Evolutionary conservation across 1,284 basidiomycete genomes (phyloP), one percentile per base, ranked within the genome.

Genomic region (Melampsora americana): DNA sequence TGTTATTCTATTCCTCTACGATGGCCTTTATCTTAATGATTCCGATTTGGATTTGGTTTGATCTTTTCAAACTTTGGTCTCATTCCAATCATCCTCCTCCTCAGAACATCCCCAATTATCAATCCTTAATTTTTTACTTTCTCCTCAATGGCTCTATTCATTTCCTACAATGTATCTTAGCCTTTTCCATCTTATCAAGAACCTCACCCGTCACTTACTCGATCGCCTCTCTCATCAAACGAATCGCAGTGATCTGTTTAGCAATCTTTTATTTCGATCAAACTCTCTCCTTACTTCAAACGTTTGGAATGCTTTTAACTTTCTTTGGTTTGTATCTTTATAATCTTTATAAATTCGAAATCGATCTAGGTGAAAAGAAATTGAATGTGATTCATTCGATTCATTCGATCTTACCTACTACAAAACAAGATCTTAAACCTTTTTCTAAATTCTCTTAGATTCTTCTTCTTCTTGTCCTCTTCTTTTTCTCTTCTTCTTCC

Each of bases 121-220:
- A 80, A 35, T 80, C 80, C 0, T 79, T 84, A 4, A 79, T 86
- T 1, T 89, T 90, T 82, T 90, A 93, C 83, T 90, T 97, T 81
- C 86, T 92, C 82, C 86, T 92, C 84, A 99, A 99, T 83, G 96
- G 95, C 53, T 89, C 92, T 0, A 94, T 95, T 23, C 94, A 99
- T 84, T 99, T 97, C 83, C 90, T 89, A 0, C 96, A 99, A 84
- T 98, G 94, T 85, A 90, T 99, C 81, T 90, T 99, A 79, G 96
- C 96, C 26, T 99, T 99, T 84, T 88, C 94, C 80, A 93, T 99
- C 80, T 89, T 99, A 32, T 89, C 93, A 1, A 92, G 92, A 46
- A 96, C 95, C 0, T 98, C 95, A 9, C 96, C 95, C 6, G 96
- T 99, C 77, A 99, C 96, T 0, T 99, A 99, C 85, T 95, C 92